phyloP scores from a whole-genome alignment of 2,329 filamentous ascomycete species.

The Ploettnerulaceae sp. region DNA sequence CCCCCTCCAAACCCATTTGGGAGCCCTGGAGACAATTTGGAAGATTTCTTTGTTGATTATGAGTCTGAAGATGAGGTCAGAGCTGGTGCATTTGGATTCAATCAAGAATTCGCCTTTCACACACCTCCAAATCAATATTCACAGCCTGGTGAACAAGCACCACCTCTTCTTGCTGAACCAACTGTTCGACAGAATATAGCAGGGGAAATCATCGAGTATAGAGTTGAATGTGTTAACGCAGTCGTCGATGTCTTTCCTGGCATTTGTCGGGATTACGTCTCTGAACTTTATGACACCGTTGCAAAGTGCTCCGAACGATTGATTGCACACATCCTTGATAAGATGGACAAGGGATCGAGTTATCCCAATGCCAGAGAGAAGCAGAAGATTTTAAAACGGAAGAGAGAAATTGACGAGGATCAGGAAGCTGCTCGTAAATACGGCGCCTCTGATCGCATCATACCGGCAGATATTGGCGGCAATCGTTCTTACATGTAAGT shows the following conservation, averaged over 20 bases:
- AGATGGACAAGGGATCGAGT: constrained; percentile 36
- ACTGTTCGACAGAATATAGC: not conserved
- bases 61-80: not conserved
- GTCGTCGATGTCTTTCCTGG: constrained; percentile 43
- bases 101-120: not conserved
- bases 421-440: constrained; percentile 35
- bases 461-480: constrained; percentile 15
- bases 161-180: not conserved
- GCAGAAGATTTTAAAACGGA: constrained; percentile 34
- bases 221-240: constrained; percentile 31
- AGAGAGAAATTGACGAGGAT: constrained; percentile 34
- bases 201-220: constrained; percentile 7
- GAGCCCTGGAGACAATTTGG: not conserved
- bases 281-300: constrained; percentile 34
- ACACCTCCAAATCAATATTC: not conserved
- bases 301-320: constrained; percentile 26
- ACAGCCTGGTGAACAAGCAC: not conserved
- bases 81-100: constrained; percentile 1
- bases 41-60: not conserved
- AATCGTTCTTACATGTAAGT: constrained; percentile 22
- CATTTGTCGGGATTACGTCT: constrained; percentile 40
- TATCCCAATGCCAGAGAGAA: constrained; percentile 42
- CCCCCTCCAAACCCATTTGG: not conserved
- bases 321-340: constrained; percentile 38
- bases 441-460: constrained; percentile 28